phyloP scores from a whole-genome alignment of 768 basidiomycete genomes.

The Russula abietina region DNA sequence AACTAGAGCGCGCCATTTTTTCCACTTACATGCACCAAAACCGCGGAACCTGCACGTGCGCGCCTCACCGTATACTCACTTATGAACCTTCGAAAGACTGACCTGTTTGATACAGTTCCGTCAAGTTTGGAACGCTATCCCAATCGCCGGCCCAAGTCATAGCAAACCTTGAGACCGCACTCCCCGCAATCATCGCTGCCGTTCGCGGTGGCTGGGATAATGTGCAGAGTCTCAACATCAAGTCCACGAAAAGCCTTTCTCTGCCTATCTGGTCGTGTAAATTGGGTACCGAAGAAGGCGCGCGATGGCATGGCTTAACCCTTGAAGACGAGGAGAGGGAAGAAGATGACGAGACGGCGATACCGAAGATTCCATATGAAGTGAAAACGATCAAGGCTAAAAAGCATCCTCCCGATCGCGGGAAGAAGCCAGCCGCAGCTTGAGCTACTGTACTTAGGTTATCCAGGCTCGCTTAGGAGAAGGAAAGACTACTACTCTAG shows the following conservation, averaged over 20 bases:
- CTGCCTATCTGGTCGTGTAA: conserved; percentile 89
- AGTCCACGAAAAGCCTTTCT: conserved; percentile 75
- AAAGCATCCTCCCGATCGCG: conserved; percentile 5
- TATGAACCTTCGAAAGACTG: not conserved
- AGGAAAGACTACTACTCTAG: not conserved
- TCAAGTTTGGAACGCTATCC: conserved; percentile 73
- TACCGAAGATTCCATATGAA: not conserved
- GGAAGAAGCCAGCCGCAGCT: conserved; percentile 34
- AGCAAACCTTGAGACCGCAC: conserved; percentile 68
- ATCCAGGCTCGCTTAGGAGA: not conserved
- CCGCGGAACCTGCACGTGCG: conserved; percentile 87
- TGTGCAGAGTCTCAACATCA: conserved; percentile 82
- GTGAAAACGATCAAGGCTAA: conserved; percentile 1
- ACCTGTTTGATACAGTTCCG: conserved; percentile 49
- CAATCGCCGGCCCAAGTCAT: conserved; percentile 70
- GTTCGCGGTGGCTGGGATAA: conserved; percentile 87
- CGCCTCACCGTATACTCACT: conserved; percentile 22
- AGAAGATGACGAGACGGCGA: conserved; percentile 3
- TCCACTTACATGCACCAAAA: conserved; percentile 97
- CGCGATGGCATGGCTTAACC: conserved; percentile 52
- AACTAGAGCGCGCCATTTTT: conserved; percentile 86
- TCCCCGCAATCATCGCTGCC: conserved; percentile 65
- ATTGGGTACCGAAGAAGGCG: conserved; percentile 54
- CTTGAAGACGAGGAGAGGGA: conserved; percentile 27
- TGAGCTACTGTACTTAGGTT: conserved; percentile 14